A percentile compares a stretch with the other conserved stretches of the same genome.
phyloP scores from a whole-genome alignment of 179 eudicot species.

The Spergularia azorica region DNA sequence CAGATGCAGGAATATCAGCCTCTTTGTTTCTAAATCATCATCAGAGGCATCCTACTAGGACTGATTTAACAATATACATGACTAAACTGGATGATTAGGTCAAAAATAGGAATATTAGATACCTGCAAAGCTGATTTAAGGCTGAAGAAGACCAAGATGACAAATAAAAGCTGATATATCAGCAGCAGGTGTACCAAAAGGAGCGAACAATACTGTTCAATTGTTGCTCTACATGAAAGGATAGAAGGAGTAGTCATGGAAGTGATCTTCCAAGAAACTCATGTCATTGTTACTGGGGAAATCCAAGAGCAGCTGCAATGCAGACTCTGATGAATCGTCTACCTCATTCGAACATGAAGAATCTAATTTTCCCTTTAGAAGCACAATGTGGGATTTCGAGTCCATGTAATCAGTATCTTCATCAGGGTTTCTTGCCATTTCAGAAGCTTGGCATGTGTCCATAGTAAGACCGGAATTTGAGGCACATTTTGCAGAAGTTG shows the following conservation, averaged over 20 bases:
- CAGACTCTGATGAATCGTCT: conserved; percentile 76
- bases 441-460: conserved; percentile 23
- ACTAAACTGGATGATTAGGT: conserved; percentile 15
- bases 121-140: background rate
- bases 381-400: conserved; percentile 15
- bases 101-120: conserved; percentile 13
- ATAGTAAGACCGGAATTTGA: conserved; percentile 55
- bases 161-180: background rate
- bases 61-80: conserved; percentile 22
- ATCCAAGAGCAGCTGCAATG: conserved; percentile 74
- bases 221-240: conserved; percentile 23
- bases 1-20: conserved; percentile 1
- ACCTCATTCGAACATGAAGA: conserved; percentile 58
- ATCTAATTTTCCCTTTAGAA: conserved; percentile 36
- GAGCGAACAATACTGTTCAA: background rate
- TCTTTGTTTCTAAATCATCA: background rate
- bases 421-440: conserved; percentile 23
- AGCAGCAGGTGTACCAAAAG: background rate
- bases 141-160: background rate
- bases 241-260: conserved; percentile 32
- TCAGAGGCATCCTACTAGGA: conserved; percentile 13
- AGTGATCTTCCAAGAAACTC: conserved; percentile 68
- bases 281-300: conserved; percentile 71
- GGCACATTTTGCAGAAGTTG: conserved; percentile 60
- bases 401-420: conserved; percentile 32